Evolutionary conservation across 805 yeast genomes (phyloP), one percentile per base, ranked within the genome.

Genomic region (Vanderwaltozyma yarrowii): DNA sequence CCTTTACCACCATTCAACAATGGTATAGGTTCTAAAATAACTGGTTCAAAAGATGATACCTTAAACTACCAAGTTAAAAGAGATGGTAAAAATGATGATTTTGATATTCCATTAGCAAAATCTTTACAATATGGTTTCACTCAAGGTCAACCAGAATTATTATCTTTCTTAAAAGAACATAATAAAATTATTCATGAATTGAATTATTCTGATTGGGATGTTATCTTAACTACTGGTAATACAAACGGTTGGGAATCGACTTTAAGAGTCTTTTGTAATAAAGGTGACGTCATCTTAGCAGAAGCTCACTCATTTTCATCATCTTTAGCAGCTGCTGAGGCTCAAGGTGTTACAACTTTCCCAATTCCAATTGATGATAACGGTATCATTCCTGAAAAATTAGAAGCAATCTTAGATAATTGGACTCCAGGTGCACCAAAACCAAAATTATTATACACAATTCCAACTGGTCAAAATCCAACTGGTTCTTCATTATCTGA

Each of bases 401-500:
- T 89, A 39, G 88, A 69, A 28, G 49, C 58, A 10, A 60, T 78
- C 37, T 64, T 89, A 52, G 73, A 69, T 44, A 66, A 71, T 55
- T 88, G 96, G 96, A 69, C 69, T 12, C 78, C 71, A 30, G 64
- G 58, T 31, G 54, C 60, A 36, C 76, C 78, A 45, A 77, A 77
- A 62, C 97, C 97, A 48, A 86, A 81, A 62, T 66, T 89, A 43
- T 69, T 89, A 50, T 92, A 92, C 74, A 78, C 92, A 30, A 85
- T 89, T 51, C 80, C 92, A 47, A 92, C 97, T 8, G 98, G 98
- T 45, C 97, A 92, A 68, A 89, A 89, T 71, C 98, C 98, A 46
- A 88, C 96, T 15, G 98, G 98, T 28, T 78, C 94, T 3, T 82
- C 86, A 18, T 67, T 92, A 52, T 67, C 80, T 26, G 64, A 54